Base-by-base conservation (phyloP, 2,329 filamentous ascomycete genomes). In the Diaporthe citriasiana region DNA sequence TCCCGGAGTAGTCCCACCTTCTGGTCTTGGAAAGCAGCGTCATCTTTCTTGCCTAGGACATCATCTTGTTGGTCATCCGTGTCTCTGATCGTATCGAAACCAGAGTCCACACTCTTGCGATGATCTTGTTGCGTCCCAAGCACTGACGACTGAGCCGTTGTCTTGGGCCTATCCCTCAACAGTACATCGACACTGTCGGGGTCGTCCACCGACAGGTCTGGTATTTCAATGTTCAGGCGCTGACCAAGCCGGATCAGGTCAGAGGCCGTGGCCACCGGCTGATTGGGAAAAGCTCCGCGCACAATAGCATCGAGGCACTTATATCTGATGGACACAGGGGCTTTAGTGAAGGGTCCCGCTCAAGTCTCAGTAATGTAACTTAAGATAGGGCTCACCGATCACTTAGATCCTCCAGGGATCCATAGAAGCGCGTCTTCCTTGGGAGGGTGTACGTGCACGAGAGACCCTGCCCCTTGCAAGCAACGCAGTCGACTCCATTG, bases 361-460 rank as follows among this genome's bases (percentile, higher is more conserved):
- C 45, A 51, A 5, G 7, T 19, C 30, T 22, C 13, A 53, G 22
- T 17, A 8, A 13, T 27, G 82, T 9, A 80, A 6, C 7, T 27
- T 27, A 35, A 27, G 30, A 68, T 22, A n/a, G n/a, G 63, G 7
- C 79, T 59, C 65, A 82, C 82, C 81, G 76, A 70, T 83, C 82
- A 63, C 82, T 83, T 27, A 84, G 74, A 71, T 83, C 81, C 51
- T 83, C 82, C 7, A 83, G 73, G 66, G 81, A 83, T 1, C 82
- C 82, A 38, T 83, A 84, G 76, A 84, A 83, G 53, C 80, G 78
- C n/a, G 81, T 82, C 76, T 82, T 83, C 9, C 82, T 78, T 2
- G 81, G 82, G 8, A 81, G 76, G 9, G 80, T 83, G 42, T 80
- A 84, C 19, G 79, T 79, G 74, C 82, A 84, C 22, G 78, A 74